These are phyloP conservation scores for Lumnitzera racemosa DNA, from an alignment of 345 rosid species.

Conservation along the genomic window DNA sequence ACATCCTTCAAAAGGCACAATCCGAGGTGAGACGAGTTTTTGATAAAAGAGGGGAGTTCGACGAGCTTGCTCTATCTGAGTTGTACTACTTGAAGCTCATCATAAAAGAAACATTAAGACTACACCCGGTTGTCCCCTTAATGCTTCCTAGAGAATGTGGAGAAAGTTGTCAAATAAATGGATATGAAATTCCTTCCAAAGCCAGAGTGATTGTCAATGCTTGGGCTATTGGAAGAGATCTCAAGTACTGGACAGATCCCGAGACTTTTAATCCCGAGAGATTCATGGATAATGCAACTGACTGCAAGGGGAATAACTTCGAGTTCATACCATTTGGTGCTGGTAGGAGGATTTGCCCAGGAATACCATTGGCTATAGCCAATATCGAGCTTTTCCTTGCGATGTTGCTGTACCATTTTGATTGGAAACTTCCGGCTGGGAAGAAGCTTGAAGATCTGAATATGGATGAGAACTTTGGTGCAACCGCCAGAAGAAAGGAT, in stretches of 20 bases:
- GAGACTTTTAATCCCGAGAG: conserved; percentile 26
- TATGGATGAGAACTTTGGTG: conserved; percentile 4
- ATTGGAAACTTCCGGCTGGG: conserved; percentile 18
- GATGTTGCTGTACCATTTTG: conserved; percentile 19
- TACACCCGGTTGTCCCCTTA: conserved; percentile 19
- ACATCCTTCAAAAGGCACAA: conserved; percentile 19
- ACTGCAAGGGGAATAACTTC: conserved; percentile 17
- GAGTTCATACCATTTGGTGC: conserved; percentile 24
- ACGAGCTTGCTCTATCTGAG: conserved; percentile 7
- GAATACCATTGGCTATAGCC: conserved; percentile 11
- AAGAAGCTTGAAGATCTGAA: conserved; percentile 5
- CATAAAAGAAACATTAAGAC: conserved; percentile 28
- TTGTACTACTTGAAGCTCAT: conserved; percentile 13
- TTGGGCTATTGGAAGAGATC: conserved; percentile 27
- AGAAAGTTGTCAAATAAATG: conserved; percentile 15
- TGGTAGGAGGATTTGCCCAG: conserved; percentile 26
- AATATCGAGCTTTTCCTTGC: conserved; percentile 17
- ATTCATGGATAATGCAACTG: conserved; percentile 8
- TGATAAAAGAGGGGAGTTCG: conserved; percentile 2
- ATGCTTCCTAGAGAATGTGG: conserved; percentile 20
- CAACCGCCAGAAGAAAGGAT: conserved; percentile 4
- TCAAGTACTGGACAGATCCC: conserved; percentile 15
- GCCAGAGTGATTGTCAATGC: conserved; percentile 19
- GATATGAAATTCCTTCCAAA: conserved; percentile 18
- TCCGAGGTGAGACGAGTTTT: conserved; percentile 19